Evolutionary conservation across 352 stramenopile species (phyloP).

Genomic region (Pythium utonaiense): DNA sequence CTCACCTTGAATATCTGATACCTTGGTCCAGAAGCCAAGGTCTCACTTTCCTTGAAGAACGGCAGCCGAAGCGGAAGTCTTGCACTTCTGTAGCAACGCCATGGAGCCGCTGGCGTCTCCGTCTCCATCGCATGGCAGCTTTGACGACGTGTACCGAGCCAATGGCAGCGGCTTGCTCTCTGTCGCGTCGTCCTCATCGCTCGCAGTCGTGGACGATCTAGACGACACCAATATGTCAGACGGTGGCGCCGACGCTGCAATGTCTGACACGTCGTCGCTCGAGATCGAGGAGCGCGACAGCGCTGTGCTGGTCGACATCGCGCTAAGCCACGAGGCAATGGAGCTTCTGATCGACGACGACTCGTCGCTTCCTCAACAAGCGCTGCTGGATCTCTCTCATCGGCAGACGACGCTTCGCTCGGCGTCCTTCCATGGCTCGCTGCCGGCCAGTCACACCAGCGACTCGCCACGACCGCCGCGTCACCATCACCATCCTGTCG

Average conservation of each 20-base stretch:
- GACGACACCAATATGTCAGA: constrained; percentile 21
- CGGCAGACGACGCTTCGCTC: not conserved
- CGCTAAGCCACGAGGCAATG: constrained; percentile 14
- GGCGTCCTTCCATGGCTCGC: constrained; percentile 14
- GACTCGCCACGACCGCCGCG: not conserved
- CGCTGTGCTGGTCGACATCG: constrained; percentile 2
- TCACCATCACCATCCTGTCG: not conserved
- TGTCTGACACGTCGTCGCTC: constrained; percentile 30
- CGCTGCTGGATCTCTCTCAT: not conserved
- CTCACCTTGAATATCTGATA: not conserved
- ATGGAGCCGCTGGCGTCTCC: constrained; percentile 9
- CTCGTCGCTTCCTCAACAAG: not conserved
- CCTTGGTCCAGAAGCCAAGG: not conserved
- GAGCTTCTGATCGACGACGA: constrained; percentile 11
- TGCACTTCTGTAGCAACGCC: not conserved
- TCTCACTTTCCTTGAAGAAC: not conserved
- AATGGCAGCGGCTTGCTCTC: constrained; percentile 19
- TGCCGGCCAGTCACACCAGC: not conserved
- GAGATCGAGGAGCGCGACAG: constrained; percentile 18
- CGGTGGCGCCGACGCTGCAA: constrained; percentile 16
- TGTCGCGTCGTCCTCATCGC: constrained; percentile 7
- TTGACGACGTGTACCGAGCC: constrained; percentile 20
- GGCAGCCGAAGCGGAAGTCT: not conserved
- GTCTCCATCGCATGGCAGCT: constrained; percentile 12
- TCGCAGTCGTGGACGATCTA: constrained; percentile 4